Evolutionary conservation across 768 basidiomycete genomes (phyloP).

Genomic region (Podaxis sp.): DNA sequence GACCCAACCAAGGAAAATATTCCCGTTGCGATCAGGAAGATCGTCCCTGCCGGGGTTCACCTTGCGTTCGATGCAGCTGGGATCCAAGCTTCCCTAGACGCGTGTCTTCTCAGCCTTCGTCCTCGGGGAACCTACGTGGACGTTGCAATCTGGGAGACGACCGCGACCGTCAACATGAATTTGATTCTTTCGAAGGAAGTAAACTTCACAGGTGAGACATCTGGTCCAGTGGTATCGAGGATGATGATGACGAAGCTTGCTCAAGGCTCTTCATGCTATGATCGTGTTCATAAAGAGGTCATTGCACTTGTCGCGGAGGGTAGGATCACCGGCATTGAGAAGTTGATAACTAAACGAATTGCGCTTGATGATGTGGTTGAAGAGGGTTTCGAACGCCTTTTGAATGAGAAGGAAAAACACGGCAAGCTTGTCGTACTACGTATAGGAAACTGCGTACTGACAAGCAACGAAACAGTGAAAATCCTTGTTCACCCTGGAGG

Average conservation of each 20-base stretch:
- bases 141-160: slow-evolving; percentile 39
- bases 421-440: slow-evolving; percentile 21
- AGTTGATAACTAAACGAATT: slow-evolving; percentile 39
- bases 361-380: slow-evolving; percentile 36
- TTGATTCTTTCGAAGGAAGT: slow-evolving; percentile 33
- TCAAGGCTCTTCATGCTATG: slow-evolving; percentile 34
- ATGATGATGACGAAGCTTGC: background rate
- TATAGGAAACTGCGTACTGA: too few relatives aligned
- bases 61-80: slow-evolving; percentile 46
- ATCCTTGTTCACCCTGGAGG: slow-evolving; percentile 29
- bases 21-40: slow-evolving; percentile 22
- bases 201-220: slow-evolving; percentile 27
- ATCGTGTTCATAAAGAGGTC: slow-evolving; percentile 33
- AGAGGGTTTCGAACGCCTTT: slow-evolving; percentile 35
- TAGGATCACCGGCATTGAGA: slow-evolving; percentile 32
- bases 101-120: slow-evolving; percentile 30
- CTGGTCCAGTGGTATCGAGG: background rate
- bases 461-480: slow-evolving; percentile 24
- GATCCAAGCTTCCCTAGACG: slow-evolving; percentile 30
- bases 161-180: slow-evolving; percentile 31
- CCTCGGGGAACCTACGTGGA: slow-evolving; percentile 35
- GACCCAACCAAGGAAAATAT: slow-evolving; percentile 31
- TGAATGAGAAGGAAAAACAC: slow-evolving; percentile 36
- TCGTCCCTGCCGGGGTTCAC: slow-evolving; percentile 32
- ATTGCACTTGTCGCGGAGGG: slow-evolving; percentile 34